Base-by-base conservation (phyloP, 192 early-diverging fungal species). In the Dissophora ornata region DNA sequence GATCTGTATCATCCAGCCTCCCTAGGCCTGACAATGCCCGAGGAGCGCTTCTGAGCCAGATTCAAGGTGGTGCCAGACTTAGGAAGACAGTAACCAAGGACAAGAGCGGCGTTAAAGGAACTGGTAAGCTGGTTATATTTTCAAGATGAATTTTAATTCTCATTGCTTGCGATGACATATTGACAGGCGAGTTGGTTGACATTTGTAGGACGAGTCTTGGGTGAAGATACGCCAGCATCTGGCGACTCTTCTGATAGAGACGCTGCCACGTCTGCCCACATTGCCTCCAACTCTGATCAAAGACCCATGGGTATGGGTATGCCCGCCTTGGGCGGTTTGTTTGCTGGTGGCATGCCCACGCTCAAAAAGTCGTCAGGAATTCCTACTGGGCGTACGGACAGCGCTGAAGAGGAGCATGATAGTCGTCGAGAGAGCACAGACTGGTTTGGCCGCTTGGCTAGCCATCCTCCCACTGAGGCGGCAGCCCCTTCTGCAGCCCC, bases 321-420 rank as follows among this genome's bases (percentile, higher is more conserved):
- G 71, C 71, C 81, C 21, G 69, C 62, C 22, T 55, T 87, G 16
- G 90, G 89, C 19, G 86, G 82, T 13, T 69, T 93, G 26, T 87
- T 93, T 73, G 81, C 90, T 4, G 86, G 82, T 21, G 92, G 89
- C 18, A 87, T 91, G 82, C 92, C 92, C 6, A 90, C 87, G 44
- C 75, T 93, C 30, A 80, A 85, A 44, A 68, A 74, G 51, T 81
- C 82, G 38, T 53, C 80, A 15, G 69, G 67, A 3, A 44, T 67
- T 26, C 41, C 67, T 45, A 69, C 66, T 41, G 58, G 64, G n/a
- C 47, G 71, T 6, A 47, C 25, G 26, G 66, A 64, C 28, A 2
- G 45, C 13, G 5, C 24, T 16, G 64, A 48, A 4, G 60, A 69
- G 11, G 58, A 40, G 10, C 68, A 79, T 52, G 71, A 69, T 28